Evolutionary conservation across 768 basidiomycete species (phyloP).

Genomic region (Clavulina sp.): DNA sequence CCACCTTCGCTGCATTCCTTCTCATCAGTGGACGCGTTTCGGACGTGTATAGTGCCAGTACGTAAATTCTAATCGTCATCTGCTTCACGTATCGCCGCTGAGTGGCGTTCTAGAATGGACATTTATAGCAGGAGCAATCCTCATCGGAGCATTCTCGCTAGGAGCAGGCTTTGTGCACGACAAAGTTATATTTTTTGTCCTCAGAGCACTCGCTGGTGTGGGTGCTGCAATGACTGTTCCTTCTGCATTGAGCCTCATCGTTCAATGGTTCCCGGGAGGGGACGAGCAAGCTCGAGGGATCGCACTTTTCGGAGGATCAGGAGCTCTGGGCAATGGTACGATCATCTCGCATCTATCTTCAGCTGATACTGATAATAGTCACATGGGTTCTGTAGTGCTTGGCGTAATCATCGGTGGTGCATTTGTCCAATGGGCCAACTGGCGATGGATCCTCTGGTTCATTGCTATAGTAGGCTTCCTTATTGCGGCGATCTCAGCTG

Average conservation of each 20-base stretch:
- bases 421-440: slow-evolving; percentile 25
- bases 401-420: slow-evolving; percentile 29
- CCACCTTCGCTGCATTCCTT: slow-evolving; percentile 2
- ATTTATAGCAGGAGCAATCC: slow-evolving; percentile 26
- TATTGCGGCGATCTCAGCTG: slow-evolving; percentile 18
- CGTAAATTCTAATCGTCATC: too few species aligned
- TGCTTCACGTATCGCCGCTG: too few species aligned
- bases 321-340: slow-evolving; percentile 29
- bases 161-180: slow-evolving; percentile 29
- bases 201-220: slow-evolving; percentile 27
- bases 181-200: slow-evolving; percentile 31
- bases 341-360: background rate
- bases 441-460: slow-evolving; percentile 36
- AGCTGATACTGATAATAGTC: background rate
- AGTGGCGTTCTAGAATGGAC: slow-evolving; percentile 19
- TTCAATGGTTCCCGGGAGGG: slow-evolving; percentile 32
- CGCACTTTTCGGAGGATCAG: slow-evolving; percentile 29
- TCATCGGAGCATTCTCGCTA: slow-evolving; percentile 28
- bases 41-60: background rate
- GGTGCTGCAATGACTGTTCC: slow-evolving; percentile 35
- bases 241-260: slow-evolving; percentile 32
- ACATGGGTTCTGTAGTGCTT: slow-evolving; percentile 18
- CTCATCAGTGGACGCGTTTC: background rate
- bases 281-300: slow-evolving; percentile 31
- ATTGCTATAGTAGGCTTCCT: slow-evolving; percentile 24